These are phyloP conservation scores for Daedalea quercina DNA, from an alignment of 768 basidiomycete species.

Conservation along the genomic window DNA sequence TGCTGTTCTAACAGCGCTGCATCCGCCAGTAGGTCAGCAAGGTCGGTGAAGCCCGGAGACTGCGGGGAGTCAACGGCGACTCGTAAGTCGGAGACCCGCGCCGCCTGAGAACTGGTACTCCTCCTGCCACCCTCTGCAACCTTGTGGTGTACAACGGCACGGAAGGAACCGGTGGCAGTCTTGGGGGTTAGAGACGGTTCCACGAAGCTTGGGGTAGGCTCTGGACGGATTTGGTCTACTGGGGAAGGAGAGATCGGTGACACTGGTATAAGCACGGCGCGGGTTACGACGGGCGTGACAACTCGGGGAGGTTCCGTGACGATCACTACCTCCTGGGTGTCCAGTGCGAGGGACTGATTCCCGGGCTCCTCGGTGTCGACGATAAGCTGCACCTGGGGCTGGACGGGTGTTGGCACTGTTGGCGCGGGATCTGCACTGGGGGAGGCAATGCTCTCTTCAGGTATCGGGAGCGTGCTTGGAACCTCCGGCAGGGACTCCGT, in stretches of 20 bases:
- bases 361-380: not conserved
- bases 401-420: not conserved
- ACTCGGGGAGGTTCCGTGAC: slow-evolving; percentile 12
- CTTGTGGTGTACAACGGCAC: slow-evolving; percentile 27
- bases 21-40: slow-evolving; percentile 17
- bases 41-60: slow-evolving; percentile 19
- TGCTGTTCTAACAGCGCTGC: slow-evolving; percentile 22
- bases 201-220: slow-evolving; percentile 10
- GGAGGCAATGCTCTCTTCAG: not conserved
- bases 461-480: not conserved
- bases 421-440: not conserved
- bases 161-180: slow-evolving; percentile 20
- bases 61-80: slow-evolving; percentile 4
- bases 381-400: not conserved
- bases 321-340: slow-evolving; percentile 10
- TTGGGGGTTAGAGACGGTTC: slow-evolving; percentile 15
- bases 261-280: slow-evolving; percentile 11
- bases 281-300: slow-evolving; percentile 10
- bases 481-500: not conserved
- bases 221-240: slow-evolving; percentile 1
- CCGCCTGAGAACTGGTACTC: not conserved
- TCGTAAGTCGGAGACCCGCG: not conserved
- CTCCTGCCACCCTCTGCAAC: slow-evolving; percentile 11
- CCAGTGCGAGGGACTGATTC: slow-evolving; percentile 8
- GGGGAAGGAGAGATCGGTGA: slow-evolving; percentile 6